Percentiles rank a stretch among this genome's conserved stretches.
phyloP scores from a whole-genome alignment of 1,284 basidiomycete species.

The Apiotrichum gracile region DNA sequence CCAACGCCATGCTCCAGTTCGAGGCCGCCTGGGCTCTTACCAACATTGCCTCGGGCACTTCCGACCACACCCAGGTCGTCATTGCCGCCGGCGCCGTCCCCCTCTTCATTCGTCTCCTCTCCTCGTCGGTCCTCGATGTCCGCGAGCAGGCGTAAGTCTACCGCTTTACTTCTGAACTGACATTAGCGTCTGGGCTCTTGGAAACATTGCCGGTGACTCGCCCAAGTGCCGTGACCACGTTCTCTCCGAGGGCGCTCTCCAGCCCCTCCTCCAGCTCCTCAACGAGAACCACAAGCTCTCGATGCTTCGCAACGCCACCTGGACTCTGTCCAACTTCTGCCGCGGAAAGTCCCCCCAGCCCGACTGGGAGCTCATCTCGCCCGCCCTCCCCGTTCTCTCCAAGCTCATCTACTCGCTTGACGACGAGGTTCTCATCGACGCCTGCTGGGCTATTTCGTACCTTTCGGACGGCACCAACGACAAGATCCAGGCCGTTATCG shows the following conservation, averaged over 20 bases:
- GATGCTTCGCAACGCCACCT: constrained; percentile 95
- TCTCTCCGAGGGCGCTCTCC: constrained; percentile 52
- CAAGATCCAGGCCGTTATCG: constrained; percentile 99
- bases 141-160: constrained; percentile 71
- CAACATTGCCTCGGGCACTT: constrained; percentile 98
- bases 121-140: constrained; percentile 78
- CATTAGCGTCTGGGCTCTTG: constrained; percentile 76
- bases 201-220: constrained; percentile 94
- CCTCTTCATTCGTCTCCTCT: constrained; percentile 92
- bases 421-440: constrained; percentile 98
- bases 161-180: constrained; percentile 14
- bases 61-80: constrained; percentile 96
- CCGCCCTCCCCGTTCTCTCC: constrained; percentile 89
- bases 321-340: constrained; percentile 98
- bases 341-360: constrained; percentile 93
- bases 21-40: constrained; percentile 99
- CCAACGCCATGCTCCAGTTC: constrained; percentile 95
- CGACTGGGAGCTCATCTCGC: constrained; percentile 90
- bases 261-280: constrained; percentile 51
- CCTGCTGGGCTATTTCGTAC: constrained; percentile 99
- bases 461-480: constrained; percentile 98
- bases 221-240: constrained; percentile 88
- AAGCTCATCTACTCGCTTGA: constrained; percentile 99
- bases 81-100: constrained; percentile 92
- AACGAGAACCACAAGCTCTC: constrained; percentile 78